Evolutionary conservation across 352 stramenopile species (phyloP).

Genomic region (Pilasporangium apinafurcum): DNA sequence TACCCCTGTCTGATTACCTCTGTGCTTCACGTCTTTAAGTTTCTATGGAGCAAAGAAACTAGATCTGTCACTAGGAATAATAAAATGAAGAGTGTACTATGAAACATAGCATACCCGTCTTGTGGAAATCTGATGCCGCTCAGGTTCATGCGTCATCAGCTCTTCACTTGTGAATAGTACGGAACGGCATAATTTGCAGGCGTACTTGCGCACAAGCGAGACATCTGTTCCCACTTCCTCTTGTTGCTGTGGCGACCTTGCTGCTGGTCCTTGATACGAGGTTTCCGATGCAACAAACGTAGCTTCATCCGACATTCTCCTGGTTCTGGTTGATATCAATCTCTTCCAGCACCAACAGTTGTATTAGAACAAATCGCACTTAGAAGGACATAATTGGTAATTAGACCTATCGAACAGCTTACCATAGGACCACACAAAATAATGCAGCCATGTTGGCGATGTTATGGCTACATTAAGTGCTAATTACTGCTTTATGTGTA

Average conservation of each 20-base stretch:
- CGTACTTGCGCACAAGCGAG: constrained; percentile 21
- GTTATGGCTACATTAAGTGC: no score
- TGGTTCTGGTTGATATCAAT: neutral
- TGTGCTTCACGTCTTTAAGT: constrained; percentile 65
- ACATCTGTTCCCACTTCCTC: neutral
- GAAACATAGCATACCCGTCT: constrained; percentile 41
- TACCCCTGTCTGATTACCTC: constrained; percentile 13
- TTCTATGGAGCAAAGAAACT: no score
- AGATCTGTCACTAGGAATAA: no score
- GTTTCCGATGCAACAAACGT: no score
- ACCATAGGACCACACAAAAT: no score
- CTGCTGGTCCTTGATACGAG: neutral
- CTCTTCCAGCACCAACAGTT: neutral
- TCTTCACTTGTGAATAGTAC: constrained; percentile 62
- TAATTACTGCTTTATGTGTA: no score
- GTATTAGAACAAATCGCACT: neutral
- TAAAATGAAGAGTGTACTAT: no score
- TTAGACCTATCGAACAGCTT: no score
- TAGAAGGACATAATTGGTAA: neutral
- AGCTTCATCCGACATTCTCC: neutral
- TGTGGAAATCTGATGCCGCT: constrained; percentile 62
- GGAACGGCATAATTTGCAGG: constrained; percentile 66
- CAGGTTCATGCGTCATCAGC: constrained; percentile 43
- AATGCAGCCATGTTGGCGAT: no score
- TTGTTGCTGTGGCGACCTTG: constrained; percentile 1